Evolutionary conservation across 1,139 yeast genomes (phyloP).

Genomic region (Scheffersomyces illinoinensis): DNA sequence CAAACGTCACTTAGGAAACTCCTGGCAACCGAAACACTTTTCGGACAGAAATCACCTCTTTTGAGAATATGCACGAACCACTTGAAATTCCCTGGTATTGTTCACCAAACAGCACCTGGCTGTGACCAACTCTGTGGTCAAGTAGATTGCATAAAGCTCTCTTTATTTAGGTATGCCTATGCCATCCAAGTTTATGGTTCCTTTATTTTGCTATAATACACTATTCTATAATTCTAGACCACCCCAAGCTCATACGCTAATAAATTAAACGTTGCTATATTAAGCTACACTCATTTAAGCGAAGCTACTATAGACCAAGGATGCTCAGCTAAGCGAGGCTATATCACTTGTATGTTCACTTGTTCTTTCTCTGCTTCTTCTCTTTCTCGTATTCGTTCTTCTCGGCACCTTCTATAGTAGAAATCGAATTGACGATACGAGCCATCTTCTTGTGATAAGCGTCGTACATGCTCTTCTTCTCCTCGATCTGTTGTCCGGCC

Average conservation of each 20-base stretch:
- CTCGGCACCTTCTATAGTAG: constrained; percentile 92
- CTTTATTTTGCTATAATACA: neutral
- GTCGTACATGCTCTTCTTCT: constrained; percentile 71
- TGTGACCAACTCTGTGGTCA: neutral
- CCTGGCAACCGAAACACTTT: neutral
- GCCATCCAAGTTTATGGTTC: neutral
- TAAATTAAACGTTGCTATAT: neutral
- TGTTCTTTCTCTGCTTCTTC: constrained; percentile 62
- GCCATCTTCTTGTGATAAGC: constrained; percentile 92
- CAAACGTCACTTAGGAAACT: neutral
- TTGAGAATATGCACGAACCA: neutral
- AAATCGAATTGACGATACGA: constrained; percentile 77
- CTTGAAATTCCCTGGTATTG: neutral
- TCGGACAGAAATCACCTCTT: neutral
- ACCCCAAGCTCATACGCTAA: neutral
- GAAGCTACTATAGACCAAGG: neutral
- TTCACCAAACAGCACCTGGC: neutral
- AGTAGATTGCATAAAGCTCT: neutral
- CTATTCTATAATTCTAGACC: neutral
- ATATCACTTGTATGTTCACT: constrained; percentile 11
- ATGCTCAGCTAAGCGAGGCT: neutral
- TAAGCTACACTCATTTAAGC: neutral
- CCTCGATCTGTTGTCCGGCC: constrained; percentile 81
- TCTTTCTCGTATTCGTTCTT: constrained; percentile 90
- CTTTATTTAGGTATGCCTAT: neutral